These are phyloP conservation scores for Nicotiana benthamiana DNA, from an alignment of 257 asterid species.

Conservation along the genomic window DNA sequence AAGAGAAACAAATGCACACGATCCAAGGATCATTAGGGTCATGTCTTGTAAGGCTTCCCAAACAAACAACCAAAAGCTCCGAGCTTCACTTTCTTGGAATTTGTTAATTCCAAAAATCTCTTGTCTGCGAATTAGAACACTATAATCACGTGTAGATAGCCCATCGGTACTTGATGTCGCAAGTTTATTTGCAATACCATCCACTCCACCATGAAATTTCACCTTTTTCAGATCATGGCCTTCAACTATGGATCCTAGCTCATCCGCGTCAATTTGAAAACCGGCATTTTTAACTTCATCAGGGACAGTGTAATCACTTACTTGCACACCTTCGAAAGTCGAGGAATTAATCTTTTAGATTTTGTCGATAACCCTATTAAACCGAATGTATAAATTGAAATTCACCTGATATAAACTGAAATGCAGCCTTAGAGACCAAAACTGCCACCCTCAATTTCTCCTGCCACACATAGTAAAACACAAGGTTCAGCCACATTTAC, in stretches of 20 bases:
- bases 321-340: conserved; percentile 42
- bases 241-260: conserved; percentile 69
- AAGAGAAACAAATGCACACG: conserved; percentile 67
- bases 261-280: conserved; percentile 66
- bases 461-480: conserved; percentile 20
- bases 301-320: conserved; percentile 55
- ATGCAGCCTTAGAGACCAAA: conserved; percentile 80
- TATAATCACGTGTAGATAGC: conserved; percentile 30
- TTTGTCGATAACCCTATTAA: not conserved
- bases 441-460: conserved; percentile 83
- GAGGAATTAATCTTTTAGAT: not conserved
- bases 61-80: conserved; percentile 67
- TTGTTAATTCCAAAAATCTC: conserved; percentile 58
- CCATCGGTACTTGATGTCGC: conserved; percentile 46
- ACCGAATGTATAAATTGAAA: not conserved
- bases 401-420: conserved; percentile 67
- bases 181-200: conserved; percentile 54
- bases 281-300: conserved; percentile 66
- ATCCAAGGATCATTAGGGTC: conserved; percentile 89
- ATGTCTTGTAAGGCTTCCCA: conserved; percentile 90
- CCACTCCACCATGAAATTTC: conserved; percentile 59
- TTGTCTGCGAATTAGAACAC: conserved; percentile 42
- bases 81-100: conserved; percentile 43
- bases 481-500: not conserved
- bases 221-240: conserved; percentile 58